Evolutionary conservation across 495 filamentous ascomycete species (phyloP).

Genomic region (Lindgomyces ingoldianus): DNA sequence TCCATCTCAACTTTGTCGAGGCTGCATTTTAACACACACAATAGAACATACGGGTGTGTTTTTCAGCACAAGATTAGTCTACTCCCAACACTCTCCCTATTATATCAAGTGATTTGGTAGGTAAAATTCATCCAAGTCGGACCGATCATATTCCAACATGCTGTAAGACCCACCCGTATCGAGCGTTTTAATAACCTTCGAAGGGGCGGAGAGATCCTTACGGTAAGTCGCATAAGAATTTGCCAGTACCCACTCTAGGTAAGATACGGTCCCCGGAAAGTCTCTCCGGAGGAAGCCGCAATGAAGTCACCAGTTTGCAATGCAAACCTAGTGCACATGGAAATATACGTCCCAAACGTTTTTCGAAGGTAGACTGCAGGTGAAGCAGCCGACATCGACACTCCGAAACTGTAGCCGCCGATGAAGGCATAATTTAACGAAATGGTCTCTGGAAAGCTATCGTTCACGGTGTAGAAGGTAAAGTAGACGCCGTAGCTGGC

Average conservation of each 20-base stretch:
- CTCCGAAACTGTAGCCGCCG: slow-evolving; percentile 68
- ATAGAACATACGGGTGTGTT: no score
- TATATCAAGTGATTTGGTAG: no score
- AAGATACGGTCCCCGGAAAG: slow-evolving; percentile 67
- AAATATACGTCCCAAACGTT: slow-evolving; percentile 54
- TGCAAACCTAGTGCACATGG: slow-evolving; percentile 61
- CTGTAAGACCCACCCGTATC: slow-evolving; percentile 28
- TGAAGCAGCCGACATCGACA: slow-evolving; percentile 64
- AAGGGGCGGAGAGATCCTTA: slow-evolving; percentile 26
- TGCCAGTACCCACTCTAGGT: slow-evolving; percentile 51
- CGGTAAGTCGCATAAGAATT: slow-evolving; percentile 16
- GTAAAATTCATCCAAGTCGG: no score
- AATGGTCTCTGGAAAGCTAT: slow-evolving; percentile 60
- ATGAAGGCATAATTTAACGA: slow-evolving; percentile 69
- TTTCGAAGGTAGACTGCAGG: slow-evolving; percentile 63
- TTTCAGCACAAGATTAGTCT: no score
- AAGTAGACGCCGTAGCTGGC: slow-evolving; percentile 68
- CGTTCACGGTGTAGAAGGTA: slow-evolving; percentile 64
- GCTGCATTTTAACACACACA: no score
- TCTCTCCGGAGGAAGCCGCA: slow-evolving; percentile 65
- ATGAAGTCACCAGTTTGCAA: slow-evolving; percentile 64
- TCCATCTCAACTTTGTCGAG: neutral
- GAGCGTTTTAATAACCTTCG: no score
- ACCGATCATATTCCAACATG: no score
- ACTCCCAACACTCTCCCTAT: no score